phyloP scores from a whole-genome alignment of 2,329 filamentous ascomycete genomes.

The Penicillium crustosum region DNA sequence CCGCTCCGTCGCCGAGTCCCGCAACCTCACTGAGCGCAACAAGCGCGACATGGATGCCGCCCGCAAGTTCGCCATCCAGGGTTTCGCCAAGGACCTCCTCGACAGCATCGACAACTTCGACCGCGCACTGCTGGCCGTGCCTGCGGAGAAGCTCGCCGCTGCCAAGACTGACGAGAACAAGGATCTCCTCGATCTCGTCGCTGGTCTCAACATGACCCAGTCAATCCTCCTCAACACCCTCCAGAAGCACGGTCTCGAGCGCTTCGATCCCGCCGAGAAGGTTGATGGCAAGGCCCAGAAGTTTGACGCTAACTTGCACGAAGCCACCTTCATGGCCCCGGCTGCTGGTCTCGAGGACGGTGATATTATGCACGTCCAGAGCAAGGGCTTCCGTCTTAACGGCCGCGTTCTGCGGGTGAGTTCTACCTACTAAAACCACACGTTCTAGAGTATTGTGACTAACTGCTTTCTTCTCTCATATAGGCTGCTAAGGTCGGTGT shows the following conservation, averaged over 20 bases:
- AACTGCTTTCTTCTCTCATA: constrained; percentile 14
- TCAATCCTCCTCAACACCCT: constrained; percentile 81
- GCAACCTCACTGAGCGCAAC: constrained; percentile 94
- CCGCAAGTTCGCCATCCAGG: constrained; percentile 88
- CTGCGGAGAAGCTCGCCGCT: constrained; percentile 66
- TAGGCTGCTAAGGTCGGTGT: constrained; percentile 90
- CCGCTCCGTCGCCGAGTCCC: constrained; percentile 92
- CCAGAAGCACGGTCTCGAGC: constrained; percentile 89
- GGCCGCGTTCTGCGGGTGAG: constrained; percentile 74
- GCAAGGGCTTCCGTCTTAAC: constrained; percentile 94
- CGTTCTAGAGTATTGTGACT: neutral
- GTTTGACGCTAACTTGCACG: constrained; percentile 95
- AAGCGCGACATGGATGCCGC: constrained; percentile 84
- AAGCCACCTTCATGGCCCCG: constrained; percentile 92
- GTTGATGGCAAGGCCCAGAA: constrained; percentile 64
- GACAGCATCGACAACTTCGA: constrained; percentile 97
- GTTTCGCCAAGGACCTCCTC: constrained; percentile 90
- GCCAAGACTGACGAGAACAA: constrained; percentile 58
- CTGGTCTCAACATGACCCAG: constrained; percentile 95
- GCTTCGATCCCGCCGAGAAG: constrained; percentile 68
- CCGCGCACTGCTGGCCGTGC: constrained; percentile 79
- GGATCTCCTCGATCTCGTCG: constrained; percentile 77
- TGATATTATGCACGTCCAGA: constrained; percentile 86
- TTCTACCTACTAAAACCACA: constrained; percentile 4
- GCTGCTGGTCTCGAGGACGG: constrained; percentile 85